Conservation (phyloP, 164 flowering plant genomes). For the Berberis thunbergii region DNA sequence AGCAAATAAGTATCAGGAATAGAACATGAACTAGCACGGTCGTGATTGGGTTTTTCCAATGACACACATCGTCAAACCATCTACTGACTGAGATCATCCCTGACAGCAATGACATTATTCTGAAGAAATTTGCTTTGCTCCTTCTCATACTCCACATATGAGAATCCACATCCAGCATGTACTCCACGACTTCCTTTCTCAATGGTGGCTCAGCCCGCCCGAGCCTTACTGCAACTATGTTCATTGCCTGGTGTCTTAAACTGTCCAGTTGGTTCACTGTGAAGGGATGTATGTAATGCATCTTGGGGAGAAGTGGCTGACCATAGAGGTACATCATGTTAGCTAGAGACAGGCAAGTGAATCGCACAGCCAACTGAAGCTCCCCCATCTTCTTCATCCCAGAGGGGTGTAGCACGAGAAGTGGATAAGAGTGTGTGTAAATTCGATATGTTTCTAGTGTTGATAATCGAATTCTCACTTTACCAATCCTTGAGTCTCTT, state of each 20-base stretch:
- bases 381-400: not conserved
- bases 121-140: not conserved
- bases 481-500: too few species aligned
- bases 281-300: not conserved
- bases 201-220: not conserved
- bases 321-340: not conserved
- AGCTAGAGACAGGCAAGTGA: not conserved
- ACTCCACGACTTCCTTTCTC: not conserved
- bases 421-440: too few species aligned
- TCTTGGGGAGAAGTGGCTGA: not conserved
- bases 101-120: not conserved
- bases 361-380: not conserved
- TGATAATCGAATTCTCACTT: too few species aligned
- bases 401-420: too few species aligned
- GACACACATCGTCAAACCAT: not conserved
- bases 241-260: not conserved
- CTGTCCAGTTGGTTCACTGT: not conserved
- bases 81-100: not conserved
- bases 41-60: not conserved
- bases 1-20: not conserved
- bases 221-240: not conserved
- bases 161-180: conserved; percentile 1
- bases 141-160: not conserved
- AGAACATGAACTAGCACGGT: not conserved
- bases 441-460: too few species aligned